Percentiles rank a stretch among this genome's conserved stretches.
Evolutionary conservation across 768 basidiomycete genomes (phyloP).

Genomic region (Leccinum olivaceopallidum): DNA sequence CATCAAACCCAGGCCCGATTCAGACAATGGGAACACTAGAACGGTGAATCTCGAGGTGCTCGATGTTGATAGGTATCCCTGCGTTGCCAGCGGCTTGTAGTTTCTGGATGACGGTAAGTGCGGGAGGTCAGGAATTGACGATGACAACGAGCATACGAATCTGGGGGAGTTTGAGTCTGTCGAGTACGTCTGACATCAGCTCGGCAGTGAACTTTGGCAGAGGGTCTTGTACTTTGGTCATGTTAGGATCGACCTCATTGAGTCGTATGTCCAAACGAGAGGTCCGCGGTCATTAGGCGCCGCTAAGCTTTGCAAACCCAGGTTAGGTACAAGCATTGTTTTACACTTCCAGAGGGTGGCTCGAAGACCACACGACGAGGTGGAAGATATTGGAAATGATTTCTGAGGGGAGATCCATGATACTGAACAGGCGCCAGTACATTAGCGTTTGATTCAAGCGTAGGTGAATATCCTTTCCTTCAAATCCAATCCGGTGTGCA

Average conservation of each 20-base stretch:
- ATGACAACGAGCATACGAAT: slow-evolving; percentile 61
- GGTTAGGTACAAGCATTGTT: slow-evolving; percentile 49
- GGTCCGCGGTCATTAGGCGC: slow-evolving; percentile 44
- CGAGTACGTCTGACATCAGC: slow-evolving; percentile 49
- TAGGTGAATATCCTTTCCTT: slow-evolving; percentile 53
- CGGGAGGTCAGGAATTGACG: slow-evolving; percentile 55
- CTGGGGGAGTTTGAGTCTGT: slow-evolving; percentile 50
- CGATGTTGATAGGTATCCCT: slow-evolving; percentile 43
- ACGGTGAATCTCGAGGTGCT: slow-evolving; percentile 67
- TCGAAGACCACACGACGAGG: slow-evolving; percentile 53
- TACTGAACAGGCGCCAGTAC: slow-evolving; percentile 47
- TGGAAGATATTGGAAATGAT: slow-evolving; percentile 67
- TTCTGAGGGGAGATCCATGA: slow-evolving; percentile 65
- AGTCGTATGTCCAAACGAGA: slow-evolving; percentile 46
- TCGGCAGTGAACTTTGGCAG: slow-evolving; percentile 37
- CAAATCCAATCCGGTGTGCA: slow-evolving; percentile 72
- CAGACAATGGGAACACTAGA: slow-evolving; percentile 47
- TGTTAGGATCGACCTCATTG: slow-evolving; percentile 16
- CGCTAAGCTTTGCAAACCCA: slow-evolving; percentile 63
- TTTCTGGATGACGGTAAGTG: slow-evolving; percentile 50
- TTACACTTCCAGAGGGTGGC: slow-evolving; percentile 35
- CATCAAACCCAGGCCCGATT: slow-evolving; percentile 43
- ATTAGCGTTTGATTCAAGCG: slow-evolving; percentile 25
- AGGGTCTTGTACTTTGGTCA: slow-evolving; percentile 27
- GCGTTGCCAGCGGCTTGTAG: slow-evolving; percentile 39